Evolutionary conservation across 2,329 filamentous ascomycete genomes (phyloP), one percentile per base, ranked within the genome.

Genomic region (Periconia digitata): DNA sequence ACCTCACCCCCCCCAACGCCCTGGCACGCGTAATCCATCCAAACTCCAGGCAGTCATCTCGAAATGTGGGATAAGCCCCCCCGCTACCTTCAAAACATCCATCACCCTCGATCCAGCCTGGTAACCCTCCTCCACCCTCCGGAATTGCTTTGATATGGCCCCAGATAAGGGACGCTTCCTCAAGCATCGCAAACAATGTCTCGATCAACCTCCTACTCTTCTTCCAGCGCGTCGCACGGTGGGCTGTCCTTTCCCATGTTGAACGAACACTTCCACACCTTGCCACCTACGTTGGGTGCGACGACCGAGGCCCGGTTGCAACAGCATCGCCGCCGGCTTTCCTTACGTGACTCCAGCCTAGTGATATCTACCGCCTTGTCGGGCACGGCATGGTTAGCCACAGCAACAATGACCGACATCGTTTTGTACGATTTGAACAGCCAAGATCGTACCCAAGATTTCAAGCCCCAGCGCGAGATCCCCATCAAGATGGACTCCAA

Each of bases 301-400:
- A 44, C 36, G 24, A 44, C 44, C 8, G 37, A 53, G 40, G 53
- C 40, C 20, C 47, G 45, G 17, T 21, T 58, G 39, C 43, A 50
- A 44, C 42, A 43, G 32, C 35, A 34, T 35, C 44, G 17, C n/a
- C 40, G 50, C 17, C 47, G 35, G 20, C 34, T 45, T 40, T 39
- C 27, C 43, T 43, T 24, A 46, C 24, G 32, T 35, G 46, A 23
- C 44, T 39, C 39, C 23, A 38, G 24, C 44, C 38, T 46, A 10
- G 48, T 52, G 29, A 40, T 58, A 24, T 53, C 55, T 10, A 62
- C 59, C 13, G 47, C 57, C 6, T 39, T 59, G 15, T 54, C 55
- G 8, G 34, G 55, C 32, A 54, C 46, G 15, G 47, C 50, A 10
- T 59, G 55, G 53, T 17, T 60, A 21, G 57, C 55, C 13, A 39